These are phyloP conservation scores for Pestalotiopsis fici DNA, from an alignment of 2,329 filamentous ascomycete species.

Conservation along the genomic window DNA sequence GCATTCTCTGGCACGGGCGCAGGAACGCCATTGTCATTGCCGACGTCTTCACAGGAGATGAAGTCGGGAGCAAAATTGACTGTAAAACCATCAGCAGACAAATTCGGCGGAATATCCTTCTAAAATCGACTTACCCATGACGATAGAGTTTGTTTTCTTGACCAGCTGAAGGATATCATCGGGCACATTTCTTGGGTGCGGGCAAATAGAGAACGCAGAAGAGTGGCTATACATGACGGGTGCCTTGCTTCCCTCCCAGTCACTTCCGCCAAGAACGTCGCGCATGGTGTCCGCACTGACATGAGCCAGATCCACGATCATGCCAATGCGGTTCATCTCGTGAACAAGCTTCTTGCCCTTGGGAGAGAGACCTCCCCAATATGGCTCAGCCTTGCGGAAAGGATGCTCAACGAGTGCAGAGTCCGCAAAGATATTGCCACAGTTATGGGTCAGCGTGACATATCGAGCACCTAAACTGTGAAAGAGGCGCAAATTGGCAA, in stretches of 20 bases:
- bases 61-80: slow-evolving; percentile 87
- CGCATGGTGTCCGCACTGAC: slow-evolving; percentile 78
- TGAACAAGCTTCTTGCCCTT: slow-evolving; percentile 68
- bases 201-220: slow-evolving; percentile 77
- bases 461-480: slow-evolving; percentile 82
- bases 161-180: slow-evolving; percentile 81
- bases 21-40: slow-evolving; percentile 65
- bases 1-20: slow-evolving; percentile 67
- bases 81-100: slow-evolving; percentile 7
- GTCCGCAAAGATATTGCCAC: slow-evolving; percentile 87
- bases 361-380: slow-evolving; percentile 72
- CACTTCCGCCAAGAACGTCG: slow-evolving; percentile 70
- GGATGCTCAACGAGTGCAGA: slow-evolving; percentile 68
- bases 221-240: slow-evolving; percentile 91
- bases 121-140: slow-evolving; percentile 59
- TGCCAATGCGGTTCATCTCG: slow-evolving; percentile 94
- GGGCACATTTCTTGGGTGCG: slow-evolving; percentile 77
- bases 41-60: slow-evolving; percentile 69
- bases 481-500: slow-evolving; percentile 74
- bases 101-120: not conserved
- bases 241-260: slow-evolving; percentile 73
- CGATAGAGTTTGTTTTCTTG: slow-evolving; percentile 70
- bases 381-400: slow-evolving; percentile 51
- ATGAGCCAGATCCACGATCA: slow-evolving; percentile 91
- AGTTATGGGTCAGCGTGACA: slow-evolving; percentile 89